phyloP scores from a whole-genome alignment of 2,329 filamentous ascomycete species.

The Clarireedia monteithiana region DNA sequence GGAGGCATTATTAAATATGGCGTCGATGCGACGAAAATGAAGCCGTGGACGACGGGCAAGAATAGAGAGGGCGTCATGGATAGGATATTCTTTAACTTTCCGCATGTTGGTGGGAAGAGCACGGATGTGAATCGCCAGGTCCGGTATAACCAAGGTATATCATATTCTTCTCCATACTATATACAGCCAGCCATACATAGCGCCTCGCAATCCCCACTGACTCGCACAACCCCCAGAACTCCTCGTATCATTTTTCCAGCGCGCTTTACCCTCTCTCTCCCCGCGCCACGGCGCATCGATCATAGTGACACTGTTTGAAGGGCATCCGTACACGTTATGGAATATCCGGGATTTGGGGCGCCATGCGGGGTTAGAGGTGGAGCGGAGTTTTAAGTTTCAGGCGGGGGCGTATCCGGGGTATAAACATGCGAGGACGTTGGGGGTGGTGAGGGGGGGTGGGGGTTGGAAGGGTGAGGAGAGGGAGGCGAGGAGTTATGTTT shows the following conservation, averaged over 20 bases:
- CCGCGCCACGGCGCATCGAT: conserved; percentile 46
- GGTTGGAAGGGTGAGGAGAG: conserved; percentile 46
- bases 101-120: conserved; percentile 84
- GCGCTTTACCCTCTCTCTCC: conserved; percentile 44
- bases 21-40: conserved; percentile 61
- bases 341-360: conserved; percentile 83
- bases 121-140: conserved; percentile 95
- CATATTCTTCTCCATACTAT: neutral
- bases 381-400: conserved; percentile 63
- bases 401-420: conserved; percentile 65
- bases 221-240: conserved; percentile 39
- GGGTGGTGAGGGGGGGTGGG: conserved; percentile 46
- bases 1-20: conserved; percentile 45
- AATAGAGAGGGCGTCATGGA: conserved; percentile 48
- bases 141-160: conserved; percentile 66
- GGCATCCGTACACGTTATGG: conserved; percentile 92
- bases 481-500: conserved; percentile 51
- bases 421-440: conserved; percentile 63
- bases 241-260: conserved; percentile 59
- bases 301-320: conserved; percentile 84
- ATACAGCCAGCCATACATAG: neutral
- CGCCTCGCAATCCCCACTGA: neutral
- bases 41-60: conserved; percentile 31
- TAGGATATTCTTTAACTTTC: conserved; percentile 90
- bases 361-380: conserved; percentile 64